Evolutionary conservation across 2,329 filamentous ascomycete genomes (phyloP).

Genomic region (Fusarium sublunatum): DNA sequence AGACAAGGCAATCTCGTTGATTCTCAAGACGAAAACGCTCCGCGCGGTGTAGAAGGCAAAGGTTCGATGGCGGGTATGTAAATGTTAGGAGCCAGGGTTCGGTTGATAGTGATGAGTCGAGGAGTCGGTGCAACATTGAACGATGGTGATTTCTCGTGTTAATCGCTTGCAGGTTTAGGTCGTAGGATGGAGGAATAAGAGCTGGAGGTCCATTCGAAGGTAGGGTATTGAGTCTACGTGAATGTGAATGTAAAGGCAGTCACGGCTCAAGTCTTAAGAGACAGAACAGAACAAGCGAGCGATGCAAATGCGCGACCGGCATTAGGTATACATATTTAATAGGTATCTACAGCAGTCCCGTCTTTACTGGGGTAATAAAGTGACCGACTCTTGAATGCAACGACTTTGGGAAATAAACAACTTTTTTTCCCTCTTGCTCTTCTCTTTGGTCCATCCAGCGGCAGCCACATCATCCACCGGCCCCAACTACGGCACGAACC

Average conservation of each 20-base stretch:
- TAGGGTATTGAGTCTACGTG: too few species aligned
- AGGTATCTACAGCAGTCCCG: constrained; percentile 2
- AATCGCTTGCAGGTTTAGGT: constrained; percentile 14
- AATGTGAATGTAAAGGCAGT: not conserved
- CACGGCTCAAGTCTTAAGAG: constrained; percentile 15
- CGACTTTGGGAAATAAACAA: constrained; percentile 30
- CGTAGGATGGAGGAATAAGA: constrained; percentile 3
- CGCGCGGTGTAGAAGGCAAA: constrained; percentile 10
- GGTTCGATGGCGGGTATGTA: constrained; percentile 26
- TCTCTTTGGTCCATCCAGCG: constrained; percentile 42
- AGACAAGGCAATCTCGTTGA: constrained; percentile 39
- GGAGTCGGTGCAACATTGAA: constrained; percentile 30
- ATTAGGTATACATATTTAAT: constrained; percentile 35
- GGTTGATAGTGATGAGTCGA: constrained; percentile 27
- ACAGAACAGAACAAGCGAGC: constrained; percentile 14
- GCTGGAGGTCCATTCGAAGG: too few species aligned
- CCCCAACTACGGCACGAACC: constrained; percentile 37
- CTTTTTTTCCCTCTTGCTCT: constrained; percentile 14
- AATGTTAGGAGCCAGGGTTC: constrained; percentile 30
- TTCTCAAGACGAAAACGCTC: constrained; percentile 12
- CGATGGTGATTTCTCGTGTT: constrained; percentile 7
- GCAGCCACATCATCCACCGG: constrained; percentile 46
- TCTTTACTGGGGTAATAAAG: not conserved
- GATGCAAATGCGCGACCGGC: constrained; percentile 22
- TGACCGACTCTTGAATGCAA: constrained; percentile 30